A percentile compares a stretch with the other conserved stretches of the same genome.
Evolutionary conservation across 768 basidiomycete species (phyloP).

Genomic region (Dioszegia aurantiaca): DNA sequence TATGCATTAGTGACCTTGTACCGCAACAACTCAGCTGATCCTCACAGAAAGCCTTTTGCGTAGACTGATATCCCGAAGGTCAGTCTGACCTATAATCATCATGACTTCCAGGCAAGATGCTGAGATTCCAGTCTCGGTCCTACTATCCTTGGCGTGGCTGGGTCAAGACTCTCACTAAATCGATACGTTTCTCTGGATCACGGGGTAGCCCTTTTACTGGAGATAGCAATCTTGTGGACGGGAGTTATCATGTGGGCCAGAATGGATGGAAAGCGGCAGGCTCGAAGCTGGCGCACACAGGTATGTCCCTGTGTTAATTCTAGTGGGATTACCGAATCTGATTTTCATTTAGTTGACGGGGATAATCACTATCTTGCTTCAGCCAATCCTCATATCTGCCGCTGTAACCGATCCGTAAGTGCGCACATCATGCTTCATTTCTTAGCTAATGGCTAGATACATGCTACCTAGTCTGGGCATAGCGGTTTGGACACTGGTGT

Average conservation of each 20-base stretch:
- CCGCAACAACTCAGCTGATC: no score
- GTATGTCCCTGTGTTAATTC: constrained; percentile 39
- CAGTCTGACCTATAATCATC: no score
- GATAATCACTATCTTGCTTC: constrained; percentile 68
- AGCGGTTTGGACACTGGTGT: constrained; percentile 57
- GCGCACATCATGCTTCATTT: no score
- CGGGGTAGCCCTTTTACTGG: constrained; percentile 65
- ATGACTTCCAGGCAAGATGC: no score
- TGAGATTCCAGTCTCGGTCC: no score
- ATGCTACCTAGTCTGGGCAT: constrained; percentile 88
- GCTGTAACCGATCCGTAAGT: background rate
- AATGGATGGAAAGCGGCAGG: constrained; percentile 61
- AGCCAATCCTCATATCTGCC: constrained; percentile 57
- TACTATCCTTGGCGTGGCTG: background rate
- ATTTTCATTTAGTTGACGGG: constrained; percentile 59
- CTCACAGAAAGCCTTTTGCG: no score
- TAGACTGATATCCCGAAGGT: no score
- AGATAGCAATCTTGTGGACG: constrained; percentile 70
- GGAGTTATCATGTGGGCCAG: constrained; percentile 67
- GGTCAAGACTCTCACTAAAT: constrained; percentile 53
- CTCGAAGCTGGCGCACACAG: constrained; percentile 72
- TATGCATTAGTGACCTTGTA: no score
- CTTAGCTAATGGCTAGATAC: constrained; percentile 55
- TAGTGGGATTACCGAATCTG: background rate
- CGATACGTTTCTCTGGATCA: constrained; percentile 82